phyloP scores from a whole-genome alignment of 306 rosid species.

The Arachis stenosperma region DNA sequence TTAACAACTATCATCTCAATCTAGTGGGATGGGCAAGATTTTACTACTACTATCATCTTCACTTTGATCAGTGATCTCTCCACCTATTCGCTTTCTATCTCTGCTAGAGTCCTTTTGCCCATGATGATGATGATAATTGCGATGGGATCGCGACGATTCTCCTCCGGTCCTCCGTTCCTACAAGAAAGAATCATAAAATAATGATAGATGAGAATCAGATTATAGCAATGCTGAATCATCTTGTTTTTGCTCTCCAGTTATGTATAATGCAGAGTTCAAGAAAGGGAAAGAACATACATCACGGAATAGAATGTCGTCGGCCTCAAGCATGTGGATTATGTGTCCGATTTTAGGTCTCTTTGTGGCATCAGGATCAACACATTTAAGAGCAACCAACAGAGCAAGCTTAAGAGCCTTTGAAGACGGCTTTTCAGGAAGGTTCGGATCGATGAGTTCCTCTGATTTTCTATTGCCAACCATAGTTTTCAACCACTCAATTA shows the following conservation, averaged over 20 bases:
- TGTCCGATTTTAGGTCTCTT: constrained; percentile 98
- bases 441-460: constrained; percentile 89
- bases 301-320: constrained; percentile 76
- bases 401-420: constrained; percentile 88
- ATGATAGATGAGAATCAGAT: constrained; percentile 14
- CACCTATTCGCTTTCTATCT: constrained; percentile 51
- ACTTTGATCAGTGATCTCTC: constrained; percentile 62
- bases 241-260: constrained; percentile 6
- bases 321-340: constrained; percentile 97
- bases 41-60: constrained; percentile 60
- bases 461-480: constrained; percentile 87
- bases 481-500: constrained; percentile 89
- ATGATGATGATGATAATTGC: constrained; percentile 49
- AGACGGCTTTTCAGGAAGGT: constrained; percentile 83
- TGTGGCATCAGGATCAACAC: constrained; percentile 94
- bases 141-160: constrained; percentile 57
- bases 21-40: constrained; percentile 53
- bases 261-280: neutral
- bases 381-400: constrained; percentile 86
- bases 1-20: constrained; percentile 59
- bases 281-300: constrained; percentile 57
- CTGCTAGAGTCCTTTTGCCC: constrained; percentile 50
- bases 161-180: constrained; percentile 64
- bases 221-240: constrained; percentile 16
- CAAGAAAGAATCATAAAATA: constrained; percentile 22